Base-by-base conservation (phyloP, 805 yeast genomes). In the Kluyveromyces aestuarii region DNA sequence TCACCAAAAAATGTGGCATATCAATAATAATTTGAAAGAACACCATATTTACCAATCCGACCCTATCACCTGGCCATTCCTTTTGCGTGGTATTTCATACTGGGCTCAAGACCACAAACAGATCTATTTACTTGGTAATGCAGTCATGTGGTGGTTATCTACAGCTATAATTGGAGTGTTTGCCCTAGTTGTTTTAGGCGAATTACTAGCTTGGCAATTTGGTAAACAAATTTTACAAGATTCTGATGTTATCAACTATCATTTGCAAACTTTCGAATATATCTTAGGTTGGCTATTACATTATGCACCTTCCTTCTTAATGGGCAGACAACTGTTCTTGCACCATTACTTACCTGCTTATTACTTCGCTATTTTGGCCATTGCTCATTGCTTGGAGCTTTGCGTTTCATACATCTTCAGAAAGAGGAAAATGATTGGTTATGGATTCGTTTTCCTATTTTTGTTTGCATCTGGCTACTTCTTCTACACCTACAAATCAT, bases 321-420 rank as follows among this genome's bases (percentile, higher is more conserved):
- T 90, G 98, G 89, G 82, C 21, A 81, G 98, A 70, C 97, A 90
- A 70, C 69, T 90, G 68, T 90, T 91, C 72, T 72, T 90, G 63
- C 98, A 90, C 67, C 98, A 90, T 68, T 91, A 91, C 67, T 70
- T 93, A 56, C 97, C 96, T 49, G 87, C 98, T 1, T 77, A 87
- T 47, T 93, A 88, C 71, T 93, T 93, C 68, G 93, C 88, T 43
- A 73, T 87, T 47, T 72, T 87, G 54, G 87, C 84, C 2, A 70
- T 87, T 46, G 86, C 85, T n/a, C 90, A 84, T 52, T 70, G 75
- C 48, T 68, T 81, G 44, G 86, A 82, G 54, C 66, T 80, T 48
- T 54, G 77, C 35, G 74, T 70, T n/a, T 58, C 67, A 17, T 76
- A 73, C 56, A 58, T 72, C 35, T 66, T 72, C 52, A 63, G 65